A percentile compares a stretch with the other conserved stretches of the same genome.
Conservation (phyloP, 208 protist species). For the Trichomonas vaginalis region DNA sequence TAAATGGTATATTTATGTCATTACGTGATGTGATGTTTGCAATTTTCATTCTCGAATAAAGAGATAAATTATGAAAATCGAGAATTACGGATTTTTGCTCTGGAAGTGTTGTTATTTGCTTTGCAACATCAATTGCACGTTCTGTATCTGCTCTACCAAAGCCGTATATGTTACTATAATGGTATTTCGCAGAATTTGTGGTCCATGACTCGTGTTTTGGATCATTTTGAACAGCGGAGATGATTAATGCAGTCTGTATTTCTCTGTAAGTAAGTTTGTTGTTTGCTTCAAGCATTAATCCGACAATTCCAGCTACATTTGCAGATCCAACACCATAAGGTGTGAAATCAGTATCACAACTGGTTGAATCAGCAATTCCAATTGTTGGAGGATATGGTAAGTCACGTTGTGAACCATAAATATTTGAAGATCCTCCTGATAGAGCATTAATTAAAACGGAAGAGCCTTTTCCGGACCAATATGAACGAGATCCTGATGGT, state of each 20-base stretch:
- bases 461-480: background rate
- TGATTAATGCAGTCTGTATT: background rate
- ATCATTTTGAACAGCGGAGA: background rate
- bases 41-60: background rate
- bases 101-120: background rate
- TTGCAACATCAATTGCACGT: background rate
- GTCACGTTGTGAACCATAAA: background rate
- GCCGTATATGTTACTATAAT: background rate
- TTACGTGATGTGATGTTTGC: background rate
- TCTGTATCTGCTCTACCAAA: background rate
- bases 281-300: background rate
- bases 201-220: background rate
- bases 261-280: background rate
- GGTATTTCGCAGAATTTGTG: background rate
- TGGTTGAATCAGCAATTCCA: background rate
- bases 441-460: background rate
- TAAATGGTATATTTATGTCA: background rate
- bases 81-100: background rate
- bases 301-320: background rate
- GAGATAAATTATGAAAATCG: background rate
- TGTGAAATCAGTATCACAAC: background rate
- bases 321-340: background rate
- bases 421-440: background rate
- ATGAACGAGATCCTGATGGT: background rate
- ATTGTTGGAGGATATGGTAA: background rate